Evolutionary conservation across 768 basidiomycete genomes (phyloP).

Genomic region (Phanerochaete sordida): DNA sequence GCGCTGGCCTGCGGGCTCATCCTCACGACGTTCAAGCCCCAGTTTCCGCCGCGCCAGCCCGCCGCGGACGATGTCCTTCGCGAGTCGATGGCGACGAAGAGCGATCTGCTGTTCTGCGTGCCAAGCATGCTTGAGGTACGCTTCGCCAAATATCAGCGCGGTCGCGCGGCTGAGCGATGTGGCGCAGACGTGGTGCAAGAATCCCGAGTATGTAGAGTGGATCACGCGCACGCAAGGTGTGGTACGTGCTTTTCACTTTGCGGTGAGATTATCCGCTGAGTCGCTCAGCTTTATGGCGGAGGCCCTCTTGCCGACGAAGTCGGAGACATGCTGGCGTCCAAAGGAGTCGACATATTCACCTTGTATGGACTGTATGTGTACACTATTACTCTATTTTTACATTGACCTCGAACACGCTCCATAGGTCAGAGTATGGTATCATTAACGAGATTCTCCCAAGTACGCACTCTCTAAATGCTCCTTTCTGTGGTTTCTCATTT

Average conservation of each 20-base stretch:
- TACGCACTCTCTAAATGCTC: background rate
- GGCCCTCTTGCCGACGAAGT: slow-evolving; percentile 12
- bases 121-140: slow-evolving; percentile 22
- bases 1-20: slow-evolving; percentile 13
- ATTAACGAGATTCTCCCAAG: slow-evolving; percentile 6
- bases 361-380: slow-evolving; percentile 12
- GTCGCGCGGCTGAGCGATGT: too few species aligned
- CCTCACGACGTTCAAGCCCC: slow-evolving; percentile 22
- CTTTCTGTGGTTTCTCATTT: background rate
- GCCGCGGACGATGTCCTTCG: slow-evolving; percentile 21
- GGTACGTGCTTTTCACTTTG: background rate
- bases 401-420: background rate
- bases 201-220: slow-evolving; percentile 18
- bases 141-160: background rate
- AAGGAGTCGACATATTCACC: slow-evolving; percentile 8
- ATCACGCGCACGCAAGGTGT: slow-evolving; percentile 8
- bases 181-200: slow-evolving; percentile 24
- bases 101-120: slow-evolving; percentile 21
- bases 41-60: slow-evolving; percentile 16
- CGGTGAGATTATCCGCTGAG: background rate
- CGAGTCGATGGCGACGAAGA: slow-evolving; percentile 14
- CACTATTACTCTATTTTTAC: background rate
- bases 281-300: slow-evolving; percentile 12
- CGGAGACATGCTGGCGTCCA: slow-evolving; percentile 10
- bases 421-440: background rate